Conservation (phyloP, 2,329 filamentous ascomycete species). For the Monosporascus sp. region DNA sequence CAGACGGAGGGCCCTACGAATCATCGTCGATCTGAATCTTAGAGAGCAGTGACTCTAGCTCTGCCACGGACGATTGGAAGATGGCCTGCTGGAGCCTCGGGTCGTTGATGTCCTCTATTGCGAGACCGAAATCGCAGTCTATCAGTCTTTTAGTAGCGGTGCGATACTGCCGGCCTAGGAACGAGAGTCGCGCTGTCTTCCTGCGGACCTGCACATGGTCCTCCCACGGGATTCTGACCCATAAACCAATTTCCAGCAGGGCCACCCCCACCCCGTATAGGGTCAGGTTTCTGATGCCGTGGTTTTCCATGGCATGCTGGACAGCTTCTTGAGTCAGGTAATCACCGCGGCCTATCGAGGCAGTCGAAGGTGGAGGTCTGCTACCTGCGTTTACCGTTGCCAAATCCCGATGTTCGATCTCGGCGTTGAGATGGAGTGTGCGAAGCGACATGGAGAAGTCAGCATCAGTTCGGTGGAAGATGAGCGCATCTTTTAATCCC, state of each 20-base stretch:
- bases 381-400: too few relatives aligned
- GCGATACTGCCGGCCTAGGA: slow-evolving; percentile 2
- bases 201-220: slow-evolving; percentile 4
- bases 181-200: background rate
- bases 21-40: too few relatives aligned
- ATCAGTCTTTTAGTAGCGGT: slow-evolving; percentile 5
- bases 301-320: slow-evolving; percentile 8
- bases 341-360: background rate
- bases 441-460: too few relatives aligned
- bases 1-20: too few relatives aligned
- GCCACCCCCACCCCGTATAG: slow-evolving; percentile 8
- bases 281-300: slow-evolving; percentile 9
- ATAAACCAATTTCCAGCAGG: slow-evolving; percentile 9
- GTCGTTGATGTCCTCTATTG: slow-evolving; percentile 3
- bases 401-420: too few relatives aligned
- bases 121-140: slow-evolving; percentile 8
- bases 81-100: slow-evolving; percentile 4
- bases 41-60: slow-evolving; percentile 1
- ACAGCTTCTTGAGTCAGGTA: slow-evolving; percentile 4
- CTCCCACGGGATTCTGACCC: background rate
- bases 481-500: background rate
- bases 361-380: too few relatives aligned
- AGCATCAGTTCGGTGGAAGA: background rate
- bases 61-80: slow-evolving; percentile 2
- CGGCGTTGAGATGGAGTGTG: too few relatives aligned